Evolutionary conservation across 805 yeast genomes (phyloP).

Genomic region (Starmerella powellii): DNA sequence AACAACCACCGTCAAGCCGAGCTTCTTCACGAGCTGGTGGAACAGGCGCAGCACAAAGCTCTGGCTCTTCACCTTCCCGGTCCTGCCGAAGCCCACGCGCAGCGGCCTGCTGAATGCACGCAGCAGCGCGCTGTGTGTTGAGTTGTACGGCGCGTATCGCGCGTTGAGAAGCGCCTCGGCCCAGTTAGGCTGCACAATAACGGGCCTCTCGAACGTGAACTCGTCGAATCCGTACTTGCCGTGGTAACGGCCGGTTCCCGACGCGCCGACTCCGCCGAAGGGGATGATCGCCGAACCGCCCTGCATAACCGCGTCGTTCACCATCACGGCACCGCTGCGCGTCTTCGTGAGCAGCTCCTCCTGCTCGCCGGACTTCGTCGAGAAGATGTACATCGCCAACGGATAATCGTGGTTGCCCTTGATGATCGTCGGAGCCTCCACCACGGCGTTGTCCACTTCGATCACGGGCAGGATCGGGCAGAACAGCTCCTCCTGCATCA

Average conservation of each 20-base stretch:
- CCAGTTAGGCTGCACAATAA: slow-evolving; percentile 53
- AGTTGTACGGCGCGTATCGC: slow-evolving; percentile 54
- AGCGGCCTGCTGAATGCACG: slow-evolving; percentile 14
- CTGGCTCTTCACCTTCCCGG: slow-evolving; percentile 13
- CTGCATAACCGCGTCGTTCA: slow-evolving; percentile 65
- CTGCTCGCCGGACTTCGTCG: slow-evolving; percentile 38
- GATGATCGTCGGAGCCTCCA: slow-evolving; percentile 26
- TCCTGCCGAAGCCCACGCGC: slow-evolving; percentile 9
- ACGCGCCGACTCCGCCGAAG: slow-evolving; percentile 81
- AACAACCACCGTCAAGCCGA: slow-evolving; percentile 1
- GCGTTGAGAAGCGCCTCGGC: slow-evolving; percentile 45
- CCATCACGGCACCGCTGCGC: slow-evolving; percentile 59
- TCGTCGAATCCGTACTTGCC: slow-evolving; percentile 56
- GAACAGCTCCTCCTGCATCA: slow-evolving; percentile 69
- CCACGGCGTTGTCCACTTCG: slow-evolving; percentile 33
- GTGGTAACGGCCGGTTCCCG: slow-evolving; percentile 78
- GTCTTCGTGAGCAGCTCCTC: slow-evolving; percentile 39
- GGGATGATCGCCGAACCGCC: slow-evolving; percentile 60
- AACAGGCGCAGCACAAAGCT: slow-evolving; percentile 2
- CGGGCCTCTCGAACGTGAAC: slow-evolving; percentile 67
- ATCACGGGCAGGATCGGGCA: slow-evolving; percentile 78
- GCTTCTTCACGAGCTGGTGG: slow-evolving; percentile 4
- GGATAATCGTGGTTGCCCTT: slow-evolving; percentile 52
- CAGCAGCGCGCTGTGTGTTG: slow-evolving; percentile 28
- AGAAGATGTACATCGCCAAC: slow-evolving; percentile 63